phyloP scores from a whole-genome alignment of 1,139 yeast species.

The Candida sp. region DNA sequence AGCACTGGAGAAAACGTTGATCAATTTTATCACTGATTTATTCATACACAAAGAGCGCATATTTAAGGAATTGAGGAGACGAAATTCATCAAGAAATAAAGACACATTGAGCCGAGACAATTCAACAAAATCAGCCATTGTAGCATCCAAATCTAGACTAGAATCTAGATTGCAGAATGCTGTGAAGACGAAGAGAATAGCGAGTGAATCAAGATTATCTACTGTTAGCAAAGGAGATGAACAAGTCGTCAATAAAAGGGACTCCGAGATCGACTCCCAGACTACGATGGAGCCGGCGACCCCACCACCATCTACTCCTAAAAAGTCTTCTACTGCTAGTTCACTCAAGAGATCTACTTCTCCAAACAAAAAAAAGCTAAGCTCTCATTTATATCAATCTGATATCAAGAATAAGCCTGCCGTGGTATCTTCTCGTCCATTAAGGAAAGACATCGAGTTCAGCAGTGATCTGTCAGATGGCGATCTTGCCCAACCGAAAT shows the following conservation, averaged over 20 bases:
- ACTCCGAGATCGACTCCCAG: conserved; percentile 4
- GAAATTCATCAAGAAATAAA: conserved; percentile 22
- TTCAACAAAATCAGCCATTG: conserved; percentile 9
- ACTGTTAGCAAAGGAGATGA: neutral
- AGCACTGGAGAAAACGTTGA: conserved; percentile 1
- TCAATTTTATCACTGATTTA: conserved; percentile 53
- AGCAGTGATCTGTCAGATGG: neutral
- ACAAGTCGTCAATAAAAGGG: conserved; percentile 3
- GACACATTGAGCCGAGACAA: conserved; percentile 8
- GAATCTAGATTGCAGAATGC: conserved; percentile 31
- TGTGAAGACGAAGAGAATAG: conserved; percentile 11
- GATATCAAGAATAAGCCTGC: conserved; percentile 1
- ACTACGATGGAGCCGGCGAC: conserved; percentile 8
- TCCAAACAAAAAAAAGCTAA: conserved; percentile 36
- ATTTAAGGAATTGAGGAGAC: conserved; percentile 46
- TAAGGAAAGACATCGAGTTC: conserved; percentile 20
- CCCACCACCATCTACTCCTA: conserved; percentile 18
- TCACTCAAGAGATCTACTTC: conserved; percentile 35
- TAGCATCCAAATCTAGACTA: conserved; percentile 25
- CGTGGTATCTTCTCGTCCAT: conserved; percentile 27
- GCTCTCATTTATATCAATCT: conserved; percentile 18
- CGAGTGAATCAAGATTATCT: neutral
- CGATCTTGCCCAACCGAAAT: conserved; percentile 4
- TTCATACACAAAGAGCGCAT: conserved; percentile 53
- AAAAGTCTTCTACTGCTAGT: conserved; percentile 16